Base-by-base conservation (phyloP, 768 basidiomycete species). In the Leccinum uliginosum region DNA sequence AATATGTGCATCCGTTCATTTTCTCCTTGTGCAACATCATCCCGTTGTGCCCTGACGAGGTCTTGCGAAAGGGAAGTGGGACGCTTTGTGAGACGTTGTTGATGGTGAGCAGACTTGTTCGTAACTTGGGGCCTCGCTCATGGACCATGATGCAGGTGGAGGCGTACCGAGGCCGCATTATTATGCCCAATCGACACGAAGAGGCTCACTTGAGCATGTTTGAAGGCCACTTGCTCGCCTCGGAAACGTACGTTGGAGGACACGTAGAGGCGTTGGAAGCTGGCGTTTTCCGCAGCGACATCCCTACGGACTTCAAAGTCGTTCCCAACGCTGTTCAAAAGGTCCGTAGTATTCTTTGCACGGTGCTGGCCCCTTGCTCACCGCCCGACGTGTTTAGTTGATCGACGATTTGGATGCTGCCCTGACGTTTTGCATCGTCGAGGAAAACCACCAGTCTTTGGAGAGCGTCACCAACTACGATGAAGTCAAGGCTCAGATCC, bases 1-100 rank as follows among this genome's bases (percentile, higher is more conserved):
- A 98, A 94, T 99, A 99, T 65, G 95, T 99, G 10, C 95, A 98
- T 67, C 97, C 97, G 0, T 99, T 99, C 80, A 92, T 99, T 60
- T 99, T 99, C 76, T 98, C 97, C 9, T 75, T 99, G 35, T 98
- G 97, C 74, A 99, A 97, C 78, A 99, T 98, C 72, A 98, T 99
- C 63, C 96, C 97, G 11, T 81, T 99, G 53, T 87, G 87, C 65
- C 94, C 97, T 3, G 97, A 99, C 65, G 97, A 99, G 59, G 97
- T 98, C 5, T 73, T 98, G 62, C 80, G 96, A 51, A 98, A 99
- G 71, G 97, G 97, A 32, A 91, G 85, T 67, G 97, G 97, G 9
- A 99, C 97, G 1, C 79, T 99, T 27, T 99, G 97, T 67, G 97
- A 99, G 73, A 98, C 96, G 0, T 76, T 99, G 51, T 81, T 99